These are phyloP conservation scores for Tulasnella sp. DNA, from an alignment of 768 basidiomycete genomes.

Conservation along the genomic window DNA sequence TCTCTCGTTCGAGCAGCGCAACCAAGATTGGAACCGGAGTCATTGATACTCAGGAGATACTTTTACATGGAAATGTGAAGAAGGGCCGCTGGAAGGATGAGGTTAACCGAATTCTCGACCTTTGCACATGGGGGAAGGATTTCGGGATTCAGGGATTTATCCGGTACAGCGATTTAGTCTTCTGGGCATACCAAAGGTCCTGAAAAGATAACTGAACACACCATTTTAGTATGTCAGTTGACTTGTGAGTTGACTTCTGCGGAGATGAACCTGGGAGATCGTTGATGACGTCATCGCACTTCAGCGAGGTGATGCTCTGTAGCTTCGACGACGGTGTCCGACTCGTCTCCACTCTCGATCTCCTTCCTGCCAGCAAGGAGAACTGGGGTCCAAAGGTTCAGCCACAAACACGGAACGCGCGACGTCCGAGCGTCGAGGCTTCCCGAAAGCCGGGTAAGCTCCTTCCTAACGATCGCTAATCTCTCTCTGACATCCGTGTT, in stretches of 20 bases:
- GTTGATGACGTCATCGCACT: not conserved
- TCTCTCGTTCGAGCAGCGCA: constrained; percentile 3
- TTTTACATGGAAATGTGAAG: constrained; percentile 25
- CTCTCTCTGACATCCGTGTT: not conserved
- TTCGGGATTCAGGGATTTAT: constrained; percentile 15
- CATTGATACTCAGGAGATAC: constrained; percentile 24
- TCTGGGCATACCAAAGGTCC: not conserved
- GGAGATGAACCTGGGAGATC: not conserved
- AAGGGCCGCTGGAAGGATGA: constrained; percentile 12
- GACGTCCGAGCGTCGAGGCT: too few species aligned
- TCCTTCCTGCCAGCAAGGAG: constrained; percentile 8
- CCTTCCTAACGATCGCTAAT: not conserved
- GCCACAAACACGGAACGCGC: not conserved
- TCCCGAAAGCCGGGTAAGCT: not conserved
- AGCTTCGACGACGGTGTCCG: not conserved
- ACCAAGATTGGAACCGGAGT: constrained; percentile 30
- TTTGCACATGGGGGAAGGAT: constrained; percentile 17
- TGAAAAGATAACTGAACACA: not conserved
- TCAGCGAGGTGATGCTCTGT: constrained; percentile 34
- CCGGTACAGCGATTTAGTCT: not conserved
- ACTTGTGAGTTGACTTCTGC: not conserved
- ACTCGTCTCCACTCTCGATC: constrained; percentile 2
- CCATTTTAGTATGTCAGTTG: constrained; percentile 5
- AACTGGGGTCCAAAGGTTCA: not conserved
- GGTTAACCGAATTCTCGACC: not conserved